Conservation (phyloP, 73 alveolate genomes). For the Paramecium biaurelia region DNA sequence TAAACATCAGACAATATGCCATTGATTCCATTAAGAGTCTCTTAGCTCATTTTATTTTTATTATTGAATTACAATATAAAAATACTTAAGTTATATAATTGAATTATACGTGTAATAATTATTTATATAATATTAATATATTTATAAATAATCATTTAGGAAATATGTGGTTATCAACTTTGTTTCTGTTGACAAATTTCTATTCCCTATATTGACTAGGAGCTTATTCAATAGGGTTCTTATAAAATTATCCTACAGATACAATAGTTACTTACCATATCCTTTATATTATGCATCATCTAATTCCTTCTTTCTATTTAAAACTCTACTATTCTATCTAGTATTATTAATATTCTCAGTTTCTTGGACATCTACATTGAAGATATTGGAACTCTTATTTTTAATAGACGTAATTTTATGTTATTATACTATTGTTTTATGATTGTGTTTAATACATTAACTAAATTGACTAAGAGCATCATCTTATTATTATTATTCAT, state of each 20-base stretch:
- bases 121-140: not conserved
- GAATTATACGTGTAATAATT: not conserved
- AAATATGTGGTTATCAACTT: conserved; percentile 1
- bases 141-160: conserved; percentile 1
- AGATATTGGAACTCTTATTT: conserved; percentile 17
- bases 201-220: conserved; percentile 4
- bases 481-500: conserved; percentile 2
- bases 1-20: conserved; percentile 54
- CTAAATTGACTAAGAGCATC: conserved; percentile 38
- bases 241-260: not conserved
- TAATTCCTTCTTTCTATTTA: not conserved
- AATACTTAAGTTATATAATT: not conserved
- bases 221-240: not conserved
- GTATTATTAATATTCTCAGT: not conserved
- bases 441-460: not conserved
- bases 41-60: conserved; percentile 40
- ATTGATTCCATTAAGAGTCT: conserved; percentile 54
- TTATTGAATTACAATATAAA: not conserved
- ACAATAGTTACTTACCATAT: not conserved
- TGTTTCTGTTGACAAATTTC: conserved; percentile 23
- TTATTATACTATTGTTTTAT: not conserved
- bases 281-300: conserved; percentile 34
- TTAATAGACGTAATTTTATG: not conserved
- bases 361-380: conserved; percentile 16
- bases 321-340: not conserved